Conservation (phyloP, 2,329 filamentous ascomycete genomes). For the Aspergillus neoniger region DNA sequence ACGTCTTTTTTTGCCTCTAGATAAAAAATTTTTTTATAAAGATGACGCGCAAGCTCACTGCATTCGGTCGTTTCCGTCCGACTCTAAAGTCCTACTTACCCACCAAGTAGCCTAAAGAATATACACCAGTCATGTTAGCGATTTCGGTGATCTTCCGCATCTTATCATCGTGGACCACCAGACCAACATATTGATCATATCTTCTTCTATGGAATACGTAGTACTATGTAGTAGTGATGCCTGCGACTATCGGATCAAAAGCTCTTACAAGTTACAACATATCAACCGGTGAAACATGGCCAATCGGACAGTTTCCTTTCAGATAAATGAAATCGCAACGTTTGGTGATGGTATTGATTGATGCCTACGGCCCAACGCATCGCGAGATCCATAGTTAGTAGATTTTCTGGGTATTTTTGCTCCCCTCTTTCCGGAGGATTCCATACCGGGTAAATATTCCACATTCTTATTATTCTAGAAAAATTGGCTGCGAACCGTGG, state of each 20-base stretch:
- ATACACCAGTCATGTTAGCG: neutral
- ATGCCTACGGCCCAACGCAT: neutral
- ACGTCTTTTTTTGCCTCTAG: neutral
- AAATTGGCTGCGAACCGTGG: neutral
- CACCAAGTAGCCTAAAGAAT: neutral
- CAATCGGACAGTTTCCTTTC: slow-evolving; percentile 4
- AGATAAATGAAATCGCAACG: neutral
- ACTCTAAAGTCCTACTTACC: neutral
- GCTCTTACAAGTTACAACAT: neutral
- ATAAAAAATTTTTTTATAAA: too few species aligned
- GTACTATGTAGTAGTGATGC: neutral
- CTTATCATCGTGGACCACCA: neutral
- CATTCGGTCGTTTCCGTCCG: neutral
- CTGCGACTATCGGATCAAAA: neutral
- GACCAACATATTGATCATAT: neutral
- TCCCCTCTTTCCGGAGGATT: neutral
- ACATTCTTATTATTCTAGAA: neutral
- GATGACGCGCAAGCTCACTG: slow-evolving; percentile 2
- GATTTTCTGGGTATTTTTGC: too few species aligned
- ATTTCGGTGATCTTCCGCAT: slow-evolving; percentile 1
- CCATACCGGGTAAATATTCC: neutral
- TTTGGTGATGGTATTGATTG: neutral
- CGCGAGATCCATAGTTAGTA: neutral
- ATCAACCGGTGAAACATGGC: neutral
- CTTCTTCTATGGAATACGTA: neutral